Evolutionary conservation across 352 stramenopile genomes (phyloP).

Genomic region (Phytophthora hibernalis): DNA sequence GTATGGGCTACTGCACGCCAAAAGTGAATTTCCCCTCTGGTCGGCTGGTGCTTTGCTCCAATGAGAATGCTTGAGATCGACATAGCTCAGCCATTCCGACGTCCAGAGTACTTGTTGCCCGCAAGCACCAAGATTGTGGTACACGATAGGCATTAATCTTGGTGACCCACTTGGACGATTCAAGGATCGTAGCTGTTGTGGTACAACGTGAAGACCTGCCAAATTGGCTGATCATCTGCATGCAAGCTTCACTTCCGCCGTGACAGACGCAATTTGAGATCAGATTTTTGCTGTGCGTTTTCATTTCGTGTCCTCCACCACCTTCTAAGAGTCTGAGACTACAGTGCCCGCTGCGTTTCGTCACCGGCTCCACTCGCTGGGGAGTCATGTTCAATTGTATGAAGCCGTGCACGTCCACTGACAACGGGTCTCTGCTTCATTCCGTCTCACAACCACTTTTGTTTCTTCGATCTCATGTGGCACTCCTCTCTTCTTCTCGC

Average conservation of each 20-base stretch:
- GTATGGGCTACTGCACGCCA: constrained; percentile 5
- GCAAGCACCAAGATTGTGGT: neutral
- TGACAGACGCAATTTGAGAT: neutral
- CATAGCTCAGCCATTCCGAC: neutral
- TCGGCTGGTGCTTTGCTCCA: constrained; percentile 19
- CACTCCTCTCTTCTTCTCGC: constrained; percentile 22
- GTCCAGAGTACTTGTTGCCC: neutral
- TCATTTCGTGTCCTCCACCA: neutral
- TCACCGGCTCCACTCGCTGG: neutral
- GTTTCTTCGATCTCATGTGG: constrained; percentile 25
- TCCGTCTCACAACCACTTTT: constrained; percentile 20
- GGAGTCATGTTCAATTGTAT: neutral
- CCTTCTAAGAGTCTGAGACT: neutral
- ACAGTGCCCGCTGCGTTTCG: neutral
- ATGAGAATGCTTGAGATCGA: neutral
- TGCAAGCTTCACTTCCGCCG: neutral
- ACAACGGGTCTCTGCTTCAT: neutral
- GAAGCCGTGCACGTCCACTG: neutral
- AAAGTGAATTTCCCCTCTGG: neutral
- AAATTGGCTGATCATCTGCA: too few relatives aligned
- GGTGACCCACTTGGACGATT: too few relatives aligned
- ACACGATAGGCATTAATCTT: neutral
- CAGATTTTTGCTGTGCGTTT: neutral
- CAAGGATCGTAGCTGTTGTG: neutral
- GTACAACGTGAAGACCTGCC: neutral